phyloP scores from a whole-genome alignment of 2,329 filamentous ascomycete genomes.

The Colletotrichum nymphaeae region DNA sequence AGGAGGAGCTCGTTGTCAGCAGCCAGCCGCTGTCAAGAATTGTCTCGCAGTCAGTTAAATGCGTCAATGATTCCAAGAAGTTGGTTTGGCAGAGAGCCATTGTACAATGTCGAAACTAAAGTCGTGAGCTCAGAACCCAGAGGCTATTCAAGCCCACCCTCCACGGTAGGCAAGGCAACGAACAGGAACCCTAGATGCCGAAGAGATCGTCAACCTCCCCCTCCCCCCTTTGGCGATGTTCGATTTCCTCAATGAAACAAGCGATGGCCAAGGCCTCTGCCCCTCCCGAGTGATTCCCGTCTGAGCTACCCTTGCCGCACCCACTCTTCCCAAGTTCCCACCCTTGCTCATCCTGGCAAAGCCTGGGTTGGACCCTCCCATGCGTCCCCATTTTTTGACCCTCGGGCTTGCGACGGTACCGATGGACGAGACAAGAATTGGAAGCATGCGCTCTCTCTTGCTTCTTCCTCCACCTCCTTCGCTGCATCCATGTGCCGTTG shows the following conservation, averaged over 20 bases:
- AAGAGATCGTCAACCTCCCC: neutral
- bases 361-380: conserved; percentile 9
- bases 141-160: neutral
- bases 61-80: neutral
- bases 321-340: conserved; percentile 9
- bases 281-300: conserved; percentile 30
- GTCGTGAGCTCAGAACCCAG: neutral
- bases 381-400: conserved; percentile 18
- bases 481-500: neutral
- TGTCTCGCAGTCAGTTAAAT: neutral
- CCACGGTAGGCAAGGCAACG: neutral
- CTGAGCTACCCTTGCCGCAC: conserved; percentile 33
- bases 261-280: conserved; percentile 26
- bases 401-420: conserved; percentile 32
- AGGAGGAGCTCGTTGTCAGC: neutral
- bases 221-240: neutral
- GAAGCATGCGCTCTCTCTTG: conserved; percentile 18
- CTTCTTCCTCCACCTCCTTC: neutral
- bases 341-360: conserved; percentile 16
- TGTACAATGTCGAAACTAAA: neutral
- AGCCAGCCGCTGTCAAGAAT: neutral
- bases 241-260: conserved; percentile 32
- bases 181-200: conserved; percentile 4
- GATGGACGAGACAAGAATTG: conserved; percentile 26
- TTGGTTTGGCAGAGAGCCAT: neutral